A percentile compares a stretch with the other conserved stretches of the same genome.
Conservation (phyloP, 768 basidiomycete genomes). For the Termitomyces sp. region DNA sequence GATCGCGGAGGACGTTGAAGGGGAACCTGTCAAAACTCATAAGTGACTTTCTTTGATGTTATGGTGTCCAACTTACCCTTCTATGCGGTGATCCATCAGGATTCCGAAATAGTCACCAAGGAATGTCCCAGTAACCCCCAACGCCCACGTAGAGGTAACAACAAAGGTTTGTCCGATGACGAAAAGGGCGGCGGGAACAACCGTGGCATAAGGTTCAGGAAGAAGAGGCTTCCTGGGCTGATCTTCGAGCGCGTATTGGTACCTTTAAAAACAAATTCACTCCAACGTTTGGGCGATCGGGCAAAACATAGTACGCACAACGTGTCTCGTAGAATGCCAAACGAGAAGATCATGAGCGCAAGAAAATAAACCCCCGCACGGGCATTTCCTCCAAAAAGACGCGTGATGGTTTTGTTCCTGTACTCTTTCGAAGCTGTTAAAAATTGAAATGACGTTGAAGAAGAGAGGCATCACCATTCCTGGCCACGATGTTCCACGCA, state of each 20-base stretch:
- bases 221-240: slow-evolving; percentile 73
- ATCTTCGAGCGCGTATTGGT: slow-evolving; percentile 65
- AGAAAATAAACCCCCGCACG: slow-evolving; percentile 84
- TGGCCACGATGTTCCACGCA: slow-evolving; percentile 94
- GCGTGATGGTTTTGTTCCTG: slow-evolving; percentile 84
- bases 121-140: slow-evolving; percentile 94
- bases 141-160: slow-evolving; percentile 80
- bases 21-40: slow-evolving; percentile 57
- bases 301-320: slow-evolving; percentile 50
- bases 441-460: not conserved
- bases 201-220: slow-evolving; percentile 57
- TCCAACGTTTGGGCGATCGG: not conserved
- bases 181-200: slow-evolving; percentile 62
- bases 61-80: slow-evolving; percentile 42
- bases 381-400: slow-evolving; percentile 72
- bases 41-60: not conserved
- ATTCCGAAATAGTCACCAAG: slow-evolving; percentile 85
- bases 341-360: slow-evolving; percentile 77
- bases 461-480: slow-evolving; percentile 55
- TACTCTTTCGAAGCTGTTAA: slow-evolving; percentile 38
- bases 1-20: slow-evolving; percentile 88
- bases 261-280: slow-evolving; percentile 40
- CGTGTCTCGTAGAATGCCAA: slow-evolving; percentile 82
- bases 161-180: slow-evolving; percentile 80
- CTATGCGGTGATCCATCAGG: slow-evolving; percentile 85